These are phyloP conservation scores for Geotrichum histeridarum DNA, from an alignment of 1,139 yeast genomes.

Conservation along the genomic window DNA sequence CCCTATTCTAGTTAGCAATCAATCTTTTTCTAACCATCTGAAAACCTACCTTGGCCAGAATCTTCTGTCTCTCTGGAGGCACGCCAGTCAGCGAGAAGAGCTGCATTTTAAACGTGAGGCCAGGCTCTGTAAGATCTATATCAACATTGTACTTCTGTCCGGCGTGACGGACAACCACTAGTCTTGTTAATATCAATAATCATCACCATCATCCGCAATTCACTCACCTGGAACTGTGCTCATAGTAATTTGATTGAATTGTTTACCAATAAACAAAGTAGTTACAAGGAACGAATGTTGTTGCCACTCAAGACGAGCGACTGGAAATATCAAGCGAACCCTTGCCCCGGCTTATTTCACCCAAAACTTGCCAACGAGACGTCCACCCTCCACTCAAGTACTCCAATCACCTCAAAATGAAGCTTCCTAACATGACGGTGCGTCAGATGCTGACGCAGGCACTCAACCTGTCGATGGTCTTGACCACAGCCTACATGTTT, in stretches of 20 bases:
- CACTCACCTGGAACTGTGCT: constrained; percentile 19
- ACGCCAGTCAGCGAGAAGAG: constrained; percentile 71
- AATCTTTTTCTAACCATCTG: background rate
- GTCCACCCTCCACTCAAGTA: background rate
- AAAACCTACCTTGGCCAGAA: constrained; percentile 53
- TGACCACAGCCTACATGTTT: constrained; percentile 84
- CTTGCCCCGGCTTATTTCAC: background rate
- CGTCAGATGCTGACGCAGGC: constrained; percentile 47
- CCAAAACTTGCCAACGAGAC: constrained; percentile 11
- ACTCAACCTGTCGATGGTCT: constrained; percentile 67
- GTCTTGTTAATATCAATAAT: constrained; percentile 2
- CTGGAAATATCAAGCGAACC: background rate
- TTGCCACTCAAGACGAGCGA: constrained; percentile 10
- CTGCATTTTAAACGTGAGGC: constrained; percentile 64
- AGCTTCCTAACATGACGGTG: constrained; percentile 21
- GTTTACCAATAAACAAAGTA: background rate
- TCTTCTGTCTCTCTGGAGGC: constrained; percentile 83
- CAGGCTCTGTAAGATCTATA: constrained; percentile 47
- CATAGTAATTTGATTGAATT: constrained; percentile 10
- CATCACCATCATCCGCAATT: background rate
- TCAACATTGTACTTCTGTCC: constrained; percentile 76
- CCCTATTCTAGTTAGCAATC: constrained; percentile 39
- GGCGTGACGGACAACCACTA: constrained; percentile 68
- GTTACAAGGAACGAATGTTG: background rate
- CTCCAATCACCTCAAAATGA: constrained; percentile 8